These are phyloP conservation scores for Triticum monococcum DNA, from an alignment of 176 grass and related monocot species.

Conservation along the genomic window DNA sequence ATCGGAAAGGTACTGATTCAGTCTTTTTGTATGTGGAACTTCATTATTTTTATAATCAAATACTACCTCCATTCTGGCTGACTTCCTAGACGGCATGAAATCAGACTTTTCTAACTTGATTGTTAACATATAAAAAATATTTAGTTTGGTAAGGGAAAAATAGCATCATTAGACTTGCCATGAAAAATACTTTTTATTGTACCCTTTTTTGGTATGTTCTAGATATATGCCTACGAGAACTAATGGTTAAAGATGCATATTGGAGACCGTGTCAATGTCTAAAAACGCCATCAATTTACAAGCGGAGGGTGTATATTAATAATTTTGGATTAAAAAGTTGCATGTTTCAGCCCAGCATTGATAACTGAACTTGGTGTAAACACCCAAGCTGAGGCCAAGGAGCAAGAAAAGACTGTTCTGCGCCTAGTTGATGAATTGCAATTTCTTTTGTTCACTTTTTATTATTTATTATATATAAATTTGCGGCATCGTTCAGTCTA, in stretches of 20 bases:
- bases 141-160: not conserved
- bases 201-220: not conserved
- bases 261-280: not conserved
- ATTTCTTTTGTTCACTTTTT: not conserved
- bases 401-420: slow-evolving; percentile 16
- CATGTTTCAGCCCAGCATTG: not conserved
- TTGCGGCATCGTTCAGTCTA: slow-evolving; percentile 2
- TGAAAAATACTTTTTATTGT: not conserved
- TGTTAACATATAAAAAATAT: not conserved
- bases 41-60: slow-evolving; percentile 14
- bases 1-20: slow-evolving; percentile 74
- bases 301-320: not conserved
- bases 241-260: slow-evolving; percentile 5
- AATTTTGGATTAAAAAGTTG: not conserved
- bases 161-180: not conserved
- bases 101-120: not conserved
- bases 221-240: not conserved
- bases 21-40: not conserved
- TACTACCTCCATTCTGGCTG: not conserved
- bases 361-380: not conserved
- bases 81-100: not conserved
- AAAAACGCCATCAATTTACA: not conserved
- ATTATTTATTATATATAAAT: not conserved
- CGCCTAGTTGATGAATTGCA: not conserved
- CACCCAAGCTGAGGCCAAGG: slow-evolving; percentile 1